Conservation (phyloP, 176 grass and related monocot genomes). For the Rhynchospora breviuscula region DNA sequence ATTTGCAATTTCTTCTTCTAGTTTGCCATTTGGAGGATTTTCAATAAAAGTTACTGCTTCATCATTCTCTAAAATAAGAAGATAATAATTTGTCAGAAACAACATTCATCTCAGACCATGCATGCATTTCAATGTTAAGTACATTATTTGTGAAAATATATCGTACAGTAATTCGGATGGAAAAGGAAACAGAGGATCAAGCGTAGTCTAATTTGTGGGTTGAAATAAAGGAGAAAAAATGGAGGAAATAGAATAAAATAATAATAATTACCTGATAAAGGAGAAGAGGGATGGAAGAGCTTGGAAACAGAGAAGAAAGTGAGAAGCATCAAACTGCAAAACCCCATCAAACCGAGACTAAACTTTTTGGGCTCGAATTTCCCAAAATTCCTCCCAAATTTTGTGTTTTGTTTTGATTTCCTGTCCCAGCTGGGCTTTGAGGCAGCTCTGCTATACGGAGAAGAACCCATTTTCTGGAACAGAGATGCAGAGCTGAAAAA, state of each 20-base stretch:
- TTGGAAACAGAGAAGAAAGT: constrained; percentile 20
- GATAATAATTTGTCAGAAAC: neutral
- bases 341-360: constrained; percentile 15
- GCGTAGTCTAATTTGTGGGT: neutral
- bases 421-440: constrained; percentile 22
- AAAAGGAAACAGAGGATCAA: neutral
- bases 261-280: constrained; percentile 2
- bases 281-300: constrained; percentile 23
- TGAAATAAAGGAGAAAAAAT: constrained; percentile 2
- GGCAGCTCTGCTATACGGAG: constrained; percentile 1
- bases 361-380: constrained; percentile 29
- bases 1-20: neutral
- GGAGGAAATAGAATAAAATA: neutral
- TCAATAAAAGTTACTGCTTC: neutral
- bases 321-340: constrained; percentile 20
- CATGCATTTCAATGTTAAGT: neutral
- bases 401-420: constrained; percentile 19
- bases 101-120: neutral
- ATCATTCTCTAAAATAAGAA: neutral
- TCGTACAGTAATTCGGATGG: too few species aligned
- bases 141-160: neutral
- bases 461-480: constrained; percentile 20
- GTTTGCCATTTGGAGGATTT: neutral
- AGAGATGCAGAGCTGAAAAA: neutral
- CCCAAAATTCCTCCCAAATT: constrained; percentile 18